A percentile compares a stretch with the other conserved stretches of the same genome.
phyloP scores from a whole-genome alignment of 2,329 filamentous ascomycete genomes.

The Fusarium oxysporum region DNA sequence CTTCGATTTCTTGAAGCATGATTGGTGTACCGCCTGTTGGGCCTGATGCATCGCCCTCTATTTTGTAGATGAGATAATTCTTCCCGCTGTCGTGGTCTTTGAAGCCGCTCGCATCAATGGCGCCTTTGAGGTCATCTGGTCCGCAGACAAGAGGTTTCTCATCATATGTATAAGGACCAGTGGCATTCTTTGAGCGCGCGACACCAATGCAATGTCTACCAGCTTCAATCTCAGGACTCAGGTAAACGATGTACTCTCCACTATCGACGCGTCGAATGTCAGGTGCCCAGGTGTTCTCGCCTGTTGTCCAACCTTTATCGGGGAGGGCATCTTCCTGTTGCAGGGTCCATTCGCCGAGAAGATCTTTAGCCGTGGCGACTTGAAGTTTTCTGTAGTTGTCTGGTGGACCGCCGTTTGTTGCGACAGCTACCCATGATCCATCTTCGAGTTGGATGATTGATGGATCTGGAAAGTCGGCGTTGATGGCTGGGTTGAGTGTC shows the following conservation, averaged over 20 bases:
- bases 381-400: background rate
- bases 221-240: background rate
- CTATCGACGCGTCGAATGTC: slow-evolving; percentile 8
- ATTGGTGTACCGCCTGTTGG: slow-evolving; percentile 15
- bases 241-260: slow-evolving; percentile 11
- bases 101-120: slow-evolving; percentile 16
- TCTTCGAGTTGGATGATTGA: slow-evolving; percentile 10
- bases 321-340: slow-evolving; percentile 4
- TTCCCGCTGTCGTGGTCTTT: slow-evolving; percentile 5
- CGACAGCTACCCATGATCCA: slow-evolving; percentile 20
- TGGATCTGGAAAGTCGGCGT: slow-evolving; percentile 22
- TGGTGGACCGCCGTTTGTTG: background rate
- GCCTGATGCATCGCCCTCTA: slow-evolving; percentile 8
- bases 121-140: background rate
- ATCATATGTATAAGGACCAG: slow-evolving; percentile 7
- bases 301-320: slow-evolving; percentile 20
- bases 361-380: background rate
- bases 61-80: slow-evolving; percentile 13
- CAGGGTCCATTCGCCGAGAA: slow-evolving; percentile 5
- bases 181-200: slow-evolving; percentile 1
- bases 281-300: slow-evolving; percentile 8
- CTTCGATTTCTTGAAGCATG: slow-evolving; percentile 12
- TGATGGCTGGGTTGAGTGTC: background rate
- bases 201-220: slow-evolving; percentile 10
- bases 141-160: slow-evolving; percentile 7